Evolutionary conservation across 78 protist genomes (phyloP).

Genomic region (Protostelium mycophagum): DNA sequence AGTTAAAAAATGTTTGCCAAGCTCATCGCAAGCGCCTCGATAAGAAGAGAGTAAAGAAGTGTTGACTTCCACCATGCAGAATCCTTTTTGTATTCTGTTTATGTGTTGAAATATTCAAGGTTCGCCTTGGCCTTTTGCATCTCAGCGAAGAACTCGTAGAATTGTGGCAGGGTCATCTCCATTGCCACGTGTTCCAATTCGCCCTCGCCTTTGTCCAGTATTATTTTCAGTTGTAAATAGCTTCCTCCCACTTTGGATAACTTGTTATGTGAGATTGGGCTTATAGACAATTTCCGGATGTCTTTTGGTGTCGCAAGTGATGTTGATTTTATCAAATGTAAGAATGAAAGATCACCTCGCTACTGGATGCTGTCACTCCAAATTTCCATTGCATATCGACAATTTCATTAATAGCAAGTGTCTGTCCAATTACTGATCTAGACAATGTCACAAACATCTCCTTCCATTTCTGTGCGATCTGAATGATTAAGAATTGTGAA

Average conservation of each 20-base stretch:
- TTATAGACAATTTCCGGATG: too few species aligned
- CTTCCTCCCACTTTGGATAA: slow-evolving; percentile 19
- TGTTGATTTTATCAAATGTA: too few species aligned
- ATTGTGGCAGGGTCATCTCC: slow-evolving; percentile 61
- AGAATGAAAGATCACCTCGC: neutral
- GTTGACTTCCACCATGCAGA: neutral
- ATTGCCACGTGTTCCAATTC: slow-evolving; percentile 24
- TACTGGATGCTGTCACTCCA: slow-evolving; percentile 45
- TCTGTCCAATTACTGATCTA: slow-evolving; percentile 48
- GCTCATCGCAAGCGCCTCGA: too few species aligned
- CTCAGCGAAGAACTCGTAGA: slow-evolving; percentile 54
- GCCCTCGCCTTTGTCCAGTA: slow-evolving; percentile 49
- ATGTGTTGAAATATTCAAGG: slow-evolving; percentile 45
- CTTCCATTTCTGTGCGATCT: slow-evolving; percentile 35
- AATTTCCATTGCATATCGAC: slow-evolving; percentile 69
- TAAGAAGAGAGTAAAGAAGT: too few species aligned
- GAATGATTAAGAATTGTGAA: neutral
- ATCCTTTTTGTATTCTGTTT: neutral
- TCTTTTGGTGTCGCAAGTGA: neutral
- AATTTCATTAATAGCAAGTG: slow-evolving; percentile 42
- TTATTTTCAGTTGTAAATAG: slow-evolving; percentile 49
- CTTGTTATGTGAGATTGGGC: too few species aligned
- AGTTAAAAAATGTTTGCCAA: too few species aligned
- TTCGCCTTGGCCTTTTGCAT: slow-evolving; percentile 62
- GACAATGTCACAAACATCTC: slow-evolving; percentile 34